Evolutionary conservation across 2,329 filamentous ascomycete species (phyloP).

Genomic region (Thielaviopsis punctulata): DNA sequence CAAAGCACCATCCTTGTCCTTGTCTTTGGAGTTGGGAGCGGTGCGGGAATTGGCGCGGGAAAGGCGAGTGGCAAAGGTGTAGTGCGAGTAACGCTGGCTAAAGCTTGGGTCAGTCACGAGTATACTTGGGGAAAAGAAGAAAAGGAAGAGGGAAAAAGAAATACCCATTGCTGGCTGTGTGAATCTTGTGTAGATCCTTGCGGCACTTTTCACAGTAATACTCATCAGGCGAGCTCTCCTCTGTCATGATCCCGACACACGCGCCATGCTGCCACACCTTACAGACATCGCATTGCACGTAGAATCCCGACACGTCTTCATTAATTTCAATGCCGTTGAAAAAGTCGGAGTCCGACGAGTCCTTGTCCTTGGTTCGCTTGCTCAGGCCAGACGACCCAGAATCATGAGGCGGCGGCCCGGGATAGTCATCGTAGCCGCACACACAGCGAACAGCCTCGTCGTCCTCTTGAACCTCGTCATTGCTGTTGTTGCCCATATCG

Average conservation of each 20-base stretch:
- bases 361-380: constrained; percentile 37
- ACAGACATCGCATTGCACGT: constrained; percentile 94
- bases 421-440: constrained; percentile 88
- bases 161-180: constrained; percentile 70
- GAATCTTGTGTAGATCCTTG: constrained; percentile 77
- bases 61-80: constrained; percentile 40
- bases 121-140: background rate
- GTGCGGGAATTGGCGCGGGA: constrained; percentile 44
- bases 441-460: constrained; percentile 93
- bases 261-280: constrained; percentile 98
- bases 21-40: constrained; percentile 46
- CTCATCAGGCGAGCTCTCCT: constrained; percentile 81
- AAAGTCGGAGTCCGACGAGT: constrained; percentile 28
- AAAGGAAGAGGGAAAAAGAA: constrained; percentile 21
- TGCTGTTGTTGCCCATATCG: constrained; percentile 37
- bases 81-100: constrained; percentile 50
- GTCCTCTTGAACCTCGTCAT: constrained; percentile 60
- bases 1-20: constrained; percentile 38
- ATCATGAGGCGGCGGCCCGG: constrained; percentile 55
- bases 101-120: background rate
- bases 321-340: constrained; percentile 45
- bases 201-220: constrained; percentile 96
- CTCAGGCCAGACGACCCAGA: constrained; percentile 13
- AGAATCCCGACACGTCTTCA: constrained; percentile 84
- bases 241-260: constrained; percentile 92